Conservation (phyloP, 1,284 basidiomycete genomes). For the Rhodofomes roseus region DNA sequence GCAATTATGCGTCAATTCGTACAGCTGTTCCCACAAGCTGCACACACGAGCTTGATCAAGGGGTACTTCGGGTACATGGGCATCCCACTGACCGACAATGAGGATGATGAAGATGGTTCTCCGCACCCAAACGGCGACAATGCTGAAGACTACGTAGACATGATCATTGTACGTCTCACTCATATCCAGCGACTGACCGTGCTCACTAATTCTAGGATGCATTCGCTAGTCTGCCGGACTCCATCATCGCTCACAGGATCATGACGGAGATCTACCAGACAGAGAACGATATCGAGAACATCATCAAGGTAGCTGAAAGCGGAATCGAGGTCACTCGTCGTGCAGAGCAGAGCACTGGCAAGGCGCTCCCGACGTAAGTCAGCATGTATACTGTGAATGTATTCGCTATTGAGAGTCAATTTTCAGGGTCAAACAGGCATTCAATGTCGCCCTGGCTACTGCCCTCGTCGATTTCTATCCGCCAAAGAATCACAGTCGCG, state of each 20-base stretch:
- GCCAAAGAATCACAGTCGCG: conserved; percentile 86
- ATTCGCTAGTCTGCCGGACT: conserved; percentile 51
- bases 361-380: conserved; percentile 48
- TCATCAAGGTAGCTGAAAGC: conserved; percentile 67
- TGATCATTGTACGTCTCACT: conserved; percentile 44
- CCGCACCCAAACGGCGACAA: conserved; percentile 28
- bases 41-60: conserved; percentile 56
- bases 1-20: conserved; percentile 63
- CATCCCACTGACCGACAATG: conserved; percentile 40
- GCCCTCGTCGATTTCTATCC: conserved; percentile 85
- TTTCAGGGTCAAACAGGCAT: conserved; percentile 51
- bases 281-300: conserved; percentile 77
- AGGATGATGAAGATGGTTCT: conserved; percentile 23
- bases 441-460: conserved; percentile 65
- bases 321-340: conserved; percentile 59
- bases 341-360: conserved; percentile 60
- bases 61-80: conserved; percentile 68
- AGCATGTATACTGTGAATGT: conserved; percentile 4
- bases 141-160: conserved; percentile 43
- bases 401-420: neutral
- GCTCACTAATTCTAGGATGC: conserved; percentile 46
- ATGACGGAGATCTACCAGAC: conserved; percentile 69
- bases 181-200: neutral
- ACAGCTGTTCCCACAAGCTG: conserved; percentile 61
- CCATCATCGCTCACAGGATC: conserved; percentile 72